Base-by-base conservation (phyloP, 306 rosid genomes). In the Inga laurina region DNA sequence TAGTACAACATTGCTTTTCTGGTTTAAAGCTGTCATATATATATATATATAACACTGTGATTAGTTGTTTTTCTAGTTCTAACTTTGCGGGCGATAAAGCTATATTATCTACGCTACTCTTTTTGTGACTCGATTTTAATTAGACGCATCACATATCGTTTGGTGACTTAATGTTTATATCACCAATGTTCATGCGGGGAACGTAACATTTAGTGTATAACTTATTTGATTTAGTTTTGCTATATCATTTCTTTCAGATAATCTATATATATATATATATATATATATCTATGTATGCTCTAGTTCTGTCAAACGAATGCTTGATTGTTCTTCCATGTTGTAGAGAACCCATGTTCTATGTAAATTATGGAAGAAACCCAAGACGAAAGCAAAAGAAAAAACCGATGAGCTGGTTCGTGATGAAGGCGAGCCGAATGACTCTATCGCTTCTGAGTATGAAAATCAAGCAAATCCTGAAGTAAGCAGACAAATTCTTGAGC, bases 301-400 rank as follows among this genome's bases (percentile, higher is more conserved):
- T 66, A 27, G 13, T 57, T n/a, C 19, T 13, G 5, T 21, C 37
- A 49, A 7, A n/a, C 21, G 8, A 62, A 62, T 78, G 18, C 18
- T 24, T 65, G 62, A 72, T 74, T 8, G 48, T 32, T 46, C 73
- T 27, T 48, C 22, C 32, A 41, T 72, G 71, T 11, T 83, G 72
- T 77, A 89, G 93, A 74, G 57, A 57, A 10, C 61, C 34, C 84
- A 77, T 69, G 90, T 90, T 41, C 7, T 93, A 74, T 86, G 90
- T 86, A 85, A 81, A 19, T 35, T 91, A 74, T 84, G 14, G 73
- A 32, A 77, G 72, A 88, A 88, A 32, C 3, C 75, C 19, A 69
- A 74, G 62, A 69, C 70, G 62, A 85, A 83, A 22, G 4, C 65
- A 32, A 85, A 64, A 48, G 72, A 15, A 76, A 56, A 19, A 34